Percentiles rank a stretch among this genome's conserved stretches.
phyloP scores from a whole-genome alignment of 768 basidiomycete species.

The Tephrocybe sp. region DNA sequence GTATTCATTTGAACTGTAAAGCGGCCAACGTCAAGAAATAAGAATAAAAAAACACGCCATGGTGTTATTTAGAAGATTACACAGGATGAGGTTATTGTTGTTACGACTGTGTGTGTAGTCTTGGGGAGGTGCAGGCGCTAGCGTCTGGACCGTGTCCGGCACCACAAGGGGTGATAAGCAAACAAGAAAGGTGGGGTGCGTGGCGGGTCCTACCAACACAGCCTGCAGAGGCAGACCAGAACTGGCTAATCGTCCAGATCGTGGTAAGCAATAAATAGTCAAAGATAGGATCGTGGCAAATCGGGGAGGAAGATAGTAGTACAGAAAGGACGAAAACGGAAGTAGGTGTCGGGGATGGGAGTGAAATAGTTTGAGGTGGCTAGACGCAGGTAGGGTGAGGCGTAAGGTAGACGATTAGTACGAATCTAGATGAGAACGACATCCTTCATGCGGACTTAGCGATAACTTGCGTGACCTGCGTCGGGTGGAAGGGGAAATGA shows the following conservation, averaged over 20 bases:
- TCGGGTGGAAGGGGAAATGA: constrained; percentile 41
- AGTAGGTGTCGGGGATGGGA: not conserved
- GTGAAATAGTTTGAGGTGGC: not conserved
- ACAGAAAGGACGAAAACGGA: not conserved
- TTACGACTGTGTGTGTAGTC: not conserved
- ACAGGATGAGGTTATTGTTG: not conserved
- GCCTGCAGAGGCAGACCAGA: not conserved
- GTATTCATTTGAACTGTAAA: constrained; percentile 9
- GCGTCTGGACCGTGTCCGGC: constrained; percentile 16
- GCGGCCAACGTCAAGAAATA: constrained; percentile 3
- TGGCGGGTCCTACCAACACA: not conserved
- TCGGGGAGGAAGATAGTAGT: not conserved
- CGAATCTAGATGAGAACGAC: constrained; percentile 7
- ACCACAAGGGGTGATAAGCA: not conserved
- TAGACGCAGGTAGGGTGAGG: not conserved
- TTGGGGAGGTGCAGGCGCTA: constrained; percentile 16
- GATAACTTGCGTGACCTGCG: constrained; percentile 6
- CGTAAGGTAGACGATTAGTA: constrained; percentile 11
- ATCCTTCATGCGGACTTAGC: constrained; percentile 1
- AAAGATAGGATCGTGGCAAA: not conserved
- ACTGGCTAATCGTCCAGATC: constrained; percentile 2
- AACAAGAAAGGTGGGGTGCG: not conserved
- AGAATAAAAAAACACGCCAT: constrained; percentile 3
- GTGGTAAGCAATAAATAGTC: constrained; percentile 3
- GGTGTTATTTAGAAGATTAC: not conserved